Conservation (phyloP, 345 rosid species). For the Ricinus communis region DNA sequence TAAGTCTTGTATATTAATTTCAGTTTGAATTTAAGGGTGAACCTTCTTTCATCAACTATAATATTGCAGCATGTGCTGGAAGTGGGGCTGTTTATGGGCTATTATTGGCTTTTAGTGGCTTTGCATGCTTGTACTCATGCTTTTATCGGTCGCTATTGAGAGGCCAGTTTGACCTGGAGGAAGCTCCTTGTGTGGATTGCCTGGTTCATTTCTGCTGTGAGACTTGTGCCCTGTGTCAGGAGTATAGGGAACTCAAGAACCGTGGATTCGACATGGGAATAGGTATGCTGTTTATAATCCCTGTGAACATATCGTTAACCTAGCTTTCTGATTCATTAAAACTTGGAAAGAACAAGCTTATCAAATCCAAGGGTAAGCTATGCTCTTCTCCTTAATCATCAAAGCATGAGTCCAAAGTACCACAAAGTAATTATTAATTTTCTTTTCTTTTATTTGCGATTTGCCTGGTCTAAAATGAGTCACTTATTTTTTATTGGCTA, state of each 20-base stretch:
- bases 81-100: constrained; percentile 38
- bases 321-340: too few relatives aligned
- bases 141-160: constrained; percentile 45
- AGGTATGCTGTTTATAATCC: constrained; percentile 25
- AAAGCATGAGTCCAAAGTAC: too few relatives aligned
- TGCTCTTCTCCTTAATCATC: too few relatives aligned
- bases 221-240: constrained; percentile 57
- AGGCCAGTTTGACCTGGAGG: constrained; percentile 45
- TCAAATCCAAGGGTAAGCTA: too few relatives aligned
- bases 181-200: constrained; percentile 55
- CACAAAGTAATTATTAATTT: too few relatives aligned
- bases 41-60: too few relatives aligned
- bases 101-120: constrained; percentile 16
- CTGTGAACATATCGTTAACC: background rate
- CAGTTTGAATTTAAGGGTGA: too few relatives aligned
- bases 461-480: too few relatives aligned
- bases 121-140: constrained; percentile 43
- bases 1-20: background rate
- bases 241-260: constrained; percentile 51
- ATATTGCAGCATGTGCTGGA: constrained; percentile 39
- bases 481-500: too few relatives aligned
- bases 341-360: too few relatives aligned
- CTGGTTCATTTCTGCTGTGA: constrained; percentile 48
- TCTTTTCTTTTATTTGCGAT: too few relatives aligned
- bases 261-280: constrained; percentile 57